Conservation (phyloP, 2,329 filamentous ascomycete genomes). For the Gaeumannomyces sp. region DNA sequence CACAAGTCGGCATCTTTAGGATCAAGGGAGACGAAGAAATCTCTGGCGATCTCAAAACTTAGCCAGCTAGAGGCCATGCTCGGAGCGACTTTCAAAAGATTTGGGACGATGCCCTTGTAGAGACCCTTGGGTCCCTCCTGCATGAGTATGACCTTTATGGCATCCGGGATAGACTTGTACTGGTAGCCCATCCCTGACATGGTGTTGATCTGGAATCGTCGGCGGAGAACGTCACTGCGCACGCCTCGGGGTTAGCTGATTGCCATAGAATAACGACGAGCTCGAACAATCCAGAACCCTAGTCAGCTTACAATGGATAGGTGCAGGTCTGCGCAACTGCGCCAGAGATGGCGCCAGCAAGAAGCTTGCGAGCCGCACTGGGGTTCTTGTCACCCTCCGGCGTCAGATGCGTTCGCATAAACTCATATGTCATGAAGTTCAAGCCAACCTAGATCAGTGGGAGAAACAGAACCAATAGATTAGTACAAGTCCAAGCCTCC, state of each 20-base stretch:
- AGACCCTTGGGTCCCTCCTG: constrained; percentile 81
- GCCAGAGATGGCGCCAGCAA: constrained; percentile 88
- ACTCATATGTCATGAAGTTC: constrained; percentile 98
- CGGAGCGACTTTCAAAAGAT: constrained; percentile 91
- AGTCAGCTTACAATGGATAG: constrained; percentile 80
- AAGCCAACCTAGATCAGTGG: constrained; percentile 66
- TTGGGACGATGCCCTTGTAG: constrained; percentile 95
- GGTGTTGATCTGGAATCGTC: constrained; percentile 96
- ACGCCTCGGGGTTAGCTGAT: constrained; percentile 7
- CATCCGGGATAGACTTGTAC: constrained; percentile 82
- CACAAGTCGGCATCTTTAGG: constrained; percentile 27
- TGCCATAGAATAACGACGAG: neutral
- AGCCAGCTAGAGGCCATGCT: constrained; percentile 99
- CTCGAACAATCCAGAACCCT: neutral
- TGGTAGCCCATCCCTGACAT: constrained; percentile 98
- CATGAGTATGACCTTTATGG: constrained; percentile 70
- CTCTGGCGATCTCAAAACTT: constrained; percentile 89
- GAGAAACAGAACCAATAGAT: neutral
- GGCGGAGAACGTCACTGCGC: constrained; percentile 76
- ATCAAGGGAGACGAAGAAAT: constrained; percentile 66
- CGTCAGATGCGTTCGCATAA: constrained; percentile 75
- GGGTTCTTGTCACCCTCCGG: constrained; percentile 84
- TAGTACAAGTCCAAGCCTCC: constrained; percentile 5
- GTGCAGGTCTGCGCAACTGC: constrained; percentile 96
- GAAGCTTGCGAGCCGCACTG: constrained; percentile 69